A percentile compares a stretch with the other conserved stretches of the same genome.
Conservation (phyloP, 306 rosid genomes). For the Rosa lucieae region DNA sequence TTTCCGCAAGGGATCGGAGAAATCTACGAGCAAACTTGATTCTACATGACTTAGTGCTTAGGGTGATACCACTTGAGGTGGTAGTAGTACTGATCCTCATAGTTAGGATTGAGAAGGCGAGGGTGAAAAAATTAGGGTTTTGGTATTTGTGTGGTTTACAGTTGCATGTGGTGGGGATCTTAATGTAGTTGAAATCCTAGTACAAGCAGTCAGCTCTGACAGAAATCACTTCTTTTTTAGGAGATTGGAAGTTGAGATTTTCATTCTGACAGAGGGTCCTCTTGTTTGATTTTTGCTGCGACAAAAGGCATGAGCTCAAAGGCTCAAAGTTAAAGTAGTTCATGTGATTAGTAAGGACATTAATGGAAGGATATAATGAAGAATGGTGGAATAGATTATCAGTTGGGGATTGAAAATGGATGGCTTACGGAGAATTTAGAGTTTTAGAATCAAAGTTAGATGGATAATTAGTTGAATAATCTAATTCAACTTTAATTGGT, state of each 20-base stretch:
- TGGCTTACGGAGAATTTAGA: conserved; percentile 27
- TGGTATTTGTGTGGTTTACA: not conserved
- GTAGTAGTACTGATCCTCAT: not conserved
- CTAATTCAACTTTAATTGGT: conserved; percentile 7
- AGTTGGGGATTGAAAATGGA: conserved; percentile 34
- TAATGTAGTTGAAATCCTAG: conserved; percentile 13
- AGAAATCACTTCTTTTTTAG: conserved; percentile 4
- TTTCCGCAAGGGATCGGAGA: conserved; percentile 24
- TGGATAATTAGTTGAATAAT: not conserved
- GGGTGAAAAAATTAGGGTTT: conserved; percentile 4
- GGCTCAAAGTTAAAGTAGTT: not conserved
- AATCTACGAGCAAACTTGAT: conserved; percentile 30
- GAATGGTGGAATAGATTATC: not conserved
- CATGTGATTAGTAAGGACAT: not conserved
- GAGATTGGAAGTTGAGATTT: conserved; percentile 22
- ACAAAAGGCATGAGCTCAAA: conserved; percentile 20
- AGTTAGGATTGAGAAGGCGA: not conserved
- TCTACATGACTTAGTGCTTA: conserved; percentile 6
- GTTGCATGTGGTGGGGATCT: conserved; percentile 16
- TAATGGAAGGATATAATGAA: not conserved
- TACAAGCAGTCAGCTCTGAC: conserved; percentile 30
- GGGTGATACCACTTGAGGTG: conserved; percentile 1
- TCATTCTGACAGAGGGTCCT: conserved; percentile 33
- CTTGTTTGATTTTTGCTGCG: conserved; percentile 8
- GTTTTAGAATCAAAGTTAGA: conserved; percentile 21